phyloP scores from a whole-genome alignment of 768 basidiomycete species.

The Jaapia argillacea region DNA sequence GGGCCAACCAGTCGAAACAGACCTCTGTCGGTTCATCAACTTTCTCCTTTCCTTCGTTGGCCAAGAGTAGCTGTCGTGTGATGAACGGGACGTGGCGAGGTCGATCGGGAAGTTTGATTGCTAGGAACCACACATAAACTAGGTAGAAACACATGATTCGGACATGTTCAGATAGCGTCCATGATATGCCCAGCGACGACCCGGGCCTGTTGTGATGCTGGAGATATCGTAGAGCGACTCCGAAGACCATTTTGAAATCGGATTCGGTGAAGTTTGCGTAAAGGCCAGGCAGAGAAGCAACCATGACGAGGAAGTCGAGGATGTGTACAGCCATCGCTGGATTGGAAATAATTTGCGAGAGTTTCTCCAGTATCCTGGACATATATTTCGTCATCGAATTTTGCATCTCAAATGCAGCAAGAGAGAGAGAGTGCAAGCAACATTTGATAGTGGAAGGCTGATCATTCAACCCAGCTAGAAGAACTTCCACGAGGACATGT shows the following conservation, averaged over 20 bases:
- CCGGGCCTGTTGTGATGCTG: slow-evolving; percentile 74
- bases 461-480: slow-evolving; percentile 59
- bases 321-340: slow-evolving; percentile 94
- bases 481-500: slow-evolving; percentile 64
- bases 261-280: slow-evolving; percentile 86
- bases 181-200: slow-evolving; percentile 52
- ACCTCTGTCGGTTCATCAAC: slow-evolving; percentile 91
- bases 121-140: slow-evolving; percentile 93
- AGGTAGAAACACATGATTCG: slow-evolving; percentile 83
- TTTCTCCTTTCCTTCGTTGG: slow-evolving; percentile 63
- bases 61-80: slow-evolving; percentile 74
- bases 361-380: slow-evolving; percentile 72
- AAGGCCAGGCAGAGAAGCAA: slow-evolving; percentile 70
- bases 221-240: slow-evolving; percentile 88
- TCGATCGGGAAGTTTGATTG: slow-evolving; percentile 73
- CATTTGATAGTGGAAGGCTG: slow-evolving; percentile 75
- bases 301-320: slow-evolving; percentile 79
- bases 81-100: slow-evolving; percentile 79
- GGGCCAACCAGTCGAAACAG: slow-evolving; percentile 94
- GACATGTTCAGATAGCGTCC: slow-evolving; percentile 87
- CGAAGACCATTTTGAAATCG: slow-evolving; percentile 91
- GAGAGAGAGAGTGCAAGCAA: slow-evolving; percentile 81
- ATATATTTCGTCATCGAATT: slow-evolving; percentile 72
- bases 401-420: slow-evolving; percentile 82
- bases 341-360: slow-evolving; percentile 91